Evolutionary conservation across 2,329 filamentous ascomycete species (phyloP).

Genomic region (Pseudocercospora fuligena): DNA sequence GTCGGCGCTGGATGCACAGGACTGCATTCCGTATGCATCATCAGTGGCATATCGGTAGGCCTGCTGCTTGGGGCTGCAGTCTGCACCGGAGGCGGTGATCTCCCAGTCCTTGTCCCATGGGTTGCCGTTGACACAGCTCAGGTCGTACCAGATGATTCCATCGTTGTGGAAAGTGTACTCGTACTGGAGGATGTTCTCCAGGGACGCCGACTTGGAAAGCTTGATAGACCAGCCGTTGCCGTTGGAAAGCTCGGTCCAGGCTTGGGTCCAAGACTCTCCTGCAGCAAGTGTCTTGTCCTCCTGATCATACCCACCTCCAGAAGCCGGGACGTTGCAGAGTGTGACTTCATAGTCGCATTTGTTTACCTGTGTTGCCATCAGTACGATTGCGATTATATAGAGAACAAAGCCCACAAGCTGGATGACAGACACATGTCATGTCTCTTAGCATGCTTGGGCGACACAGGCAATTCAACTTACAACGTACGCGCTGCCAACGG

Average conservation of each 20-base stretch:
- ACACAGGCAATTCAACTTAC: slow-evolving; percentile 16
- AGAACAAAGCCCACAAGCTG: background rate
- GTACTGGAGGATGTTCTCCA: slow-evolving; percentile 43
- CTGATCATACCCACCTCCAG: slow-evolving; percentile 34
- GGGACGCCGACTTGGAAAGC: slow-evolving; percentile 39
- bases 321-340: slow-evolving; percentile 38
- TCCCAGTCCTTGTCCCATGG: slow-evolving; percentile 45
- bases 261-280: slow-evolving; percentile 38
- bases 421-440: background rate
- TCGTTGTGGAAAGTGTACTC: slow-evolving; percentile 46
- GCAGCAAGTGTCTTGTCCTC: slow-evolving; percentile 33
- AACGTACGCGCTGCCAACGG: slow-evolving; percentile 37
- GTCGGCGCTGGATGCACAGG: slow-evolving; percentile 37
- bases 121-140: slow-evolving; percentile 45
- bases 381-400: background rate
- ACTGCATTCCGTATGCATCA: slow-evolving; percentile 47
- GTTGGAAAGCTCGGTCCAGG: slow-evolving; percentile 43
- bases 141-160: slow-evolving; percentile 45
- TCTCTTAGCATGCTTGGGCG: background rate
- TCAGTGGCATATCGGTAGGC: slow-evolving; percentile 47
- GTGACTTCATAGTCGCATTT: slow-evolving; percentile 41
- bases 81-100: slow-evolving; percentile 37
- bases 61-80: slow-evolving; percentile 38
- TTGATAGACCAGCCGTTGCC: slow-evolving; percentile 46
- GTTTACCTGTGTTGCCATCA: slow-evolving; percentile 27